Conservation (phyloP, 257 asterid genomes). For the Scutellaria minor region DNA sequence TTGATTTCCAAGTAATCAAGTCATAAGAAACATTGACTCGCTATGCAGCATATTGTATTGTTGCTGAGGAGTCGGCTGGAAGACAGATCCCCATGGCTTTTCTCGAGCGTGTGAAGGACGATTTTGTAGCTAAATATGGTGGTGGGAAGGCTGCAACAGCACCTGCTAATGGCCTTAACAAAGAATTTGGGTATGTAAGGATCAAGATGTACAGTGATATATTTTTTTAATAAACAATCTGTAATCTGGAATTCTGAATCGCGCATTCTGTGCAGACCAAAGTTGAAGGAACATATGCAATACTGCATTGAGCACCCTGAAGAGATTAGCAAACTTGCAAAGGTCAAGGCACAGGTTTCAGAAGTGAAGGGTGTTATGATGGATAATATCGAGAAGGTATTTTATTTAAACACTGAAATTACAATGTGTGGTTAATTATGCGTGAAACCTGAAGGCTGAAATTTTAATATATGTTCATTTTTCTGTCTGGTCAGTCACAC, state of each 20-base stretch:
- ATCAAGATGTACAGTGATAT: too few species aligned
- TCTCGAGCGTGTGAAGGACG: constrained; percentile 81
- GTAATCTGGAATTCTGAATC: background rate
- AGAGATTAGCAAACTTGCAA: constrained; percentile 78
- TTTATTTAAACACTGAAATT: too few species aligned
- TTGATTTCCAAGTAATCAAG: constrained; percentile 4
- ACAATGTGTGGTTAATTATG: background rate
- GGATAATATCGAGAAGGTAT: constrained; percentile 89
- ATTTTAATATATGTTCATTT: background rate
- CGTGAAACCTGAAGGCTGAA: background rate
- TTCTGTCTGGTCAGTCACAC: background rate
- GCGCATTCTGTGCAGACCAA: constrained; percentile 52
- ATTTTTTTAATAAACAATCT: background rate
- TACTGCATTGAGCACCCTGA: constrained; percentile 79
- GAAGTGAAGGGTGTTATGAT: constrained; percentile 92
- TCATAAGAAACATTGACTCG: constrained; percentile 25
- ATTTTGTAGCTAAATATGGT: constrained; percentile 66
- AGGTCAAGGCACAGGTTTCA: constrained; percentile 86
- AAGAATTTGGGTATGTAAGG: constrained; percentile 66
- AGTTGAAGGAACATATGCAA: constrained; percentile 77
- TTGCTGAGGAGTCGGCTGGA: constrained; percentile 88
- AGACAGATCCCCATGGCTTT: constrained; percentile 83
- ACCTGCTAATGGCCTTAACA: constrained; percentile 73
- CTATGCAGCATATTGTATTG: constrained; percentile 80
- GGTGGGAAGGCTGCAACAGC: constrained; percentile 83